Conservation (phyloP, 2,329 filamentous ascomycete species). For the Parastagonospora nodorum region DNA sequence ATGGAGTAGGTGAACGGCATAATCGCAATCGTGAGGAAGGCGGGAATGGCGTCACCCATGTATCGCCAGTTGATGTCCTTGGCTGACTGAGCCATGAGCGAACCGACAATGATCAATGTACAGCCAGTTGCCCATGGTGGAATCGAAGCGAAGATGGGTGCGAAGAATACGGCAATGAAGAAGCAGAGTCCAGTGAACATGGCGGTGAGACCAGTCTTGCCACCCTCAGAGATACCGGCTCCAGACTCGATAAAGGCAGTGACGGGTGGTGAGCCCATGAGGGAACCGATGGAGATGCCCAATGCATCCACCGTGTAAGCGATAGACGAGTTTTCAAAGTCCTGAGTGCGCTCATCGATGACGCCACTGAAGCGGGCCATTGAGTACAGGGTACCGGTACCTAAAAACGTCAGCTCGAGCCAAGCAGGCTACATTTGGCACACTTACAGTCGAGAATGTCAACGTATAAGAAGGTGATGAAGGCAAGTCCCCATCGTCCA, state of each 20-base stretch:
- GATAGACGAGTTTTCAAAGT: conserved; percentile 83
- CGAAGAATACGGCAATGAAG: conserved; percentile 80
- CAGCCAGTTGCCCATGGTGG: conserved; percentile 89
- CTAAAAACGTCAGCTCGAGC: conserved; percentile 10
- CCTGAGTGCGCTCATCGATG: conserved; percentile 80
- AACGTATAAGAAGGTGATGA: conserved; percentile 89
- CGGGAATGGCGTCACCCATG: conserved; percentile 80
- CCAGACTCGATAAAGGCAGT: conserved; percentile 90
- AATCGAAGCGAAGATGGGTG: conserved; percentile 87
- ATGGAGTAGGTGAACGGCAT: conserved; percentile 94
- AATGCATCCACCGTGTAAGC: conserved; percentile 85
- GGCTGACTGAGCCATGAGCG: conserved; percentile 80
- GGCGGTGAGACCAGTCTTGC: conserved; percentile 81
- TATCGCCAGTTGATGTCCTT: conserved; percentile 86
- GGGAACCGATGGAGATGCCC: conserved; percentile 77
- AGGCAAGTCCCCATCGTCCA: conserved; percentile 78
- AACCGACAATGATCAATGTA: conserved; percentile 85
- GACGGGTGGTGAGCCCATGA: conserved; percentile 79
- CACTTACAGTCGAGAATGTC: conserved; percentile 76
- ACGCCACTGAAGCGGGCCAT: conserved; percentile 85
- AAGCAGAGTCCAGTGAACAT: conserved; percentile 81
- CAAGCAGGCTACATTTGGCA: not conserved
- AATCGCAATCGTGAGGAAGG: conserved; percentile 79
- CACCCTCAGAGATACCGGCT: conserved; percentile 86
- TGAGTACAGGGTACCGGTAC: conserved; percentile 82